Conservation (phyloP, 2,329 filamentous ascomycete species). For the Cercospora nicotianae region DNA sequence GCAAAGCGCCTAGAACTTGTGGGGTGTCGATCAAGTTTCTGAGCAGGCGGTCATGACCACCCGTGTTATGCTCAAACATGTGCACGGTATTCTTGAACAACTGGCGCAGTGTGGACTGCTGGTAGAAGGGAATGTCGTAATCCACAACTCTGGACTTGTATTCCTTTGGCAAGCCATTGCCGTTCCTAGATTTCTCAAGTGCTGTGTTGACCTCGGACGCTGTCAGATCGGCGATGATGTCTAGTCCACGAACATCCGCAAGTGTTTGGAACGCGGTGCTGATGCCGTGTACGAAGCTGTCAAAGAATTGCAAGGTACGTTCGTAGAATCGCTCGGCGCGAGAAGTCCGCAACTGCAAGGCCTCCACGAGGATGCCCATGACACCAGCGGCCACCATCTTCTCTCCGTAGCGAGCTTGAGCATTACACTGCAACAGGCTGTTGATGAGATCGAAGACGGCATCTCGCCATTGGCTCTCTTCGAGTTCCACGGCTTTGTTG, state of each 20-base stretch:
- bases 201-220: slow-evolving; percentile 74
- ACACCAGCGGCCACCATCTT: slow-evolving; percentile 87
- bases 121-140: slow-evolving; percentile 88
- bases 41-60: slow-evolving; percentile 84
- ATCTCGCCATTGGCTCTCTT: slow-evolving; percentile 84
- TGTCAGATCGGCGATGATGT: slow-evolving; percentile 85
- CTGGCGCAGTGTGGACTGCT: slow-evolving; percentile 91
- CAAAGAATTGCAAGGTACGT: slow-evolving; percentile 81
- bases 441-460: slow-evolving; percentile 84
- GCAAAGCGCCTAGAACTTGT: slow-evolving; percentile 74
- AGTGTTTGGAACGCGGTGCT: slow-evolving; percentile 82
- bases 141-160: slow-evolving; percentile 83
- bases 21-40: slow-evolving; percentile 94
- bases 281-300: slow-evolving; percentile 77
- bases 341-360: slow-evolving; percentile 76
- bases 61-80: slow-evolving; percentile 79
- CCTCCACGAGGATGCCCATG: slow-evolving; percentile 85
- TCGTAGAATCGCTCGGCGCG: slow-evolving; percentile 82
- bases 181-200: slow-evolving; percentile 63
- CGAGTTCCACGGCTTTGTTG: slow-evolving; percentile 57
- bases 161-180: slow-evolving; percentile 68
- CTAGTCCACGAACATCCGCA: slow-evolving; percentile 78
- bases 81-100: slow-evolving; percentile 95
- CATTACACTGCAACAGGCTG: slow-evolving; percentile 64
- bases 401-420: slow-evolving; percentile 63